Evolutionary conservation across 768 basidiomycete species (phyloP).

Genomic region (Leccinum truebloodii): DNA sequence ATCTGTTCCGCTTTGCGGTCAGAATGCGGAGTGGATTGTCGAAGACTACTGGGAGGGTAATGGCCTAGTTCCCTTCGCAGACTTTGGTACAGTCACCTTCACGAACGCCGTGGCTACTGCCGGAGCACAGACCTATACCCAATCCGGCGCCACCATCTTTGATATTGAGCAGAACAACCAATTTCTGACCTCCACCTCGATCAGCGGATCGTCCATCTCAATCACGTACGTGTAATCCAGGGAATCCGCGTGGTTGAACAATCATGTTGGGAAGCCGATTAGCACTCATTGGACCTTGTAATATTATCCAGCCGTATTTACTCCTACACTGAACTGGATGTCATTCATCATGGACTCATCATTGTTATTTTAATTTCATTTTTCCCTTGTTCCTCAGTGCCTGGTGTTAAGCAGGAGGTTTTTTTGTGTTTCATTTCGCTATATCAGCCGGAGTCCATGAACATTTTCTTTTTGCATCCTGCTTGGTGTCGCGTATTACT

Average conservation of each 20-base stretch:
- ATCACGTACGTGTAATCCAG: not conserved
- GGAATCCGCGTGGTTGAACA: not conserved
- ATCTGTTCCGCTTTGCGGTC: conserved; percentile 1
- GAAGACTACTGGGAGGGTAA: not conserved
- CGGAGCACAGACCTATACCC: not conserved
- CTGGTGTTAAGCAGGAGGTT: no score
- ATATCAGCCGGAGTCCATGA: not conserved
- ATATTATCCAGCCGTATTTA: not conserved
- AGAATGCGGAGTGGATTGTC: conserved; percentile 17
- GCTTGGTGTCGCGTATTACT: not conserved
- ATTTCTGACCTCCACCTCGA: conserved; percentile 3
- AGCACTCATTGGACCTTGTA: not conserved
- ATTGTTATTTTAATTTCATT: no score
- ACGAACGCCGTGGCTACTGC: not conserved
- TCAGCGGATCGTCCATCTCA: not conserved
- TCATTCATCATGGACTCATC: no score
- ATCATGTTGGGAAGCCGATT: not conserved
- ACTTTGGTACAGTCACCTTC: conserved; percentile 13
- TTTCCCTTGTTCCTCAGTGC: no score
- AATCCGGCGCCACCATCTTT: conserved; percentile 1
- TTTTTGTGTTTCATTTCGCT: not conserved
- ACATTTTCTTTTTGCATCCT: not conserved
- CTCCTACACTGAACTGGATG: not conserved
- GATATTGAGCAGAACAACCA: conserved; percentile 6
- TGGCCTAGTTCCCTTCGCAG: not conserved